Percentiles rank a stretch among this genome's conserved stretches.
Evolutionary conservation across 2,329 filamentous ascomycete genomes (phyloP).

Genomic region (Canariomyces notabilis): DNA sequence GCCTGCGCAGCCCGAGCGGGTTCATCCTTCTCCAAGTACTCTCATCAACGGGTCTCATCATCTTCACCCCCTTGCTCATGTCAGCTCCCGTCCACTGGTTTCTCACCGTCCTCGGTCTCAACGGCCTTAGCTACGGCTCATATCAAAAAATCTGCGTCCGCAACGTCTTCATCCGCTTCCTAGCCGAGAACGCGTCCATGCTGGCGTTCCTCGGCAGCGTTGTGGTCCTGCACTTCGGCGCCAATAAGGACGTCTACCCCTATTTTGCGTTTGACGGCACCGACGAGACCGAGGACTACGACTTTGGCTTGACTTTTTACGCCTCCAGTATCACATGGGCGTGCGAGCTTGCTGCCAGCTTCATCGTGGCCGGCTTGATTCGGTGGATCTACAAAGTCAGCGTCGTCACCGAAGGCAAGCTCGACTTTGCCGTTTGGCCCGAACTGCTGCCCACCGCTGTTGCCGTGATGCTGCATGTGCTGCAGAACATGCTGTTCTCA

Average conservation of each 20-base stretch:
- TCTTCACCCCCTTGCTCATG: constrained; percentile 61
- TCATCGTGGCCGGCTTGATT: constrained; percentile 55
- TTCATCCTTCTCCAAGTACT: constrained; percentile 62
- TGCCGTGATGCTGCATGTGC: constrained; percentile 60
- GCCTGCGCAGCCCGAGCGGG: constrained; percentile 59
- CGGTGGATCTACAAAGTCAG: constrained; percentile 55
- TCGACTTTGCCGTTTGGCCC: constrained; percentile 61
- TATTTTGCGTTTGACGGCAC: constrained; percentile 60
- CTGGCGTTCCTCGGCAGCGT: constrained; percentile 62
- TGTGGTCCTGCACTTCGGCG: constrained; percentile 60
- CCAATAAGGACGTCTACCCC: constrained; percentile 63
- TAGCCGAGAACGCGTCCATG: constrained; percentile 66
- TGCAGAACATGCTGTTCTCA: constrained; percentile 69
- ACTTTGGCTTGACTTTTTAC: constrained; percentile 59
- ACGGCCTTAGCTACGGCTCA: constrained; percentile 53
- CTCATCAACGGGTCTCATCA: constrained; percentile 58
- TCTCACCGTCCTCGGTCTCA: constrained; percentile 50
- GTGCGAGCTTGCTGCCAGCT: constrained; percentile 59
- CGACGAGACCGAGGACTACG: constrained; percentile 43
- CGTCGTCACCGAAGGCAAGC: constrained; percentile 59
- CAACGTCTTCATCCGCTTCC: constrained; percentile 62
- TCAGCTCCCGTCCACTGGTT: constrained; percentile 53
- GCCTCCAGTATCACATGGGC: constrained; percentile 62
- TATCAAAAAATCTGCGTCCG: constrained; percentile 63
- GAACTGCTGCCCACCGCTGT: constrained; percentile 62